Base-by-base conservation (phyloP, 192 early-diverging fungal species). In the Gigaspora rosea region DNA sequence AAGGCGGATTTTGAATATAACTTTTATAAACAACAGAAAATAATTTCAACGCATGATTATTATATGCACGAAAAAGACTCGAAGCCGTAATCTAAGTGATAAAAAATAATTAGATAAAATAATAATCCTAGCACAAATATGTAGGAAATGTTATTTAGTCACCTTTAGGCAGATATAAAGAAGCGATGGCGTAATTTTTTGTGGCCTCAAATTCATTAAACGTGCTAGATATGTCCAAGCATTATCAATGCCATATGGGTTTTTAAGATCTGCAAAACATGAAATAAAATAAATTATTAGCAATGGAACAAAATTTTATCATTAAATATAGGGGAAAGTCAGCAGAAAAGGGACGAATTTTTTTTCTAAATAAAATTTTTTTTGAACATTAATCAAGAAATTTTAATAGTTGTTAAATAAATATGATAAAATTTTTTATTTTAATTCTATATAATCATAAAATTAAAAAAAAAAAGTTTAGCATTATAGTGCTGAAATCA, bases 141-240 rank as follows among this genome's bases (percentile, higher is more conserved):
- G 48, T 41, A 15, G 9, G 8, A 12, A 32, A 27, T 51, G 6
- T 8, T 33, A 20, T 13, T 7, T 71, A 54, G 18, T 11, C 16
- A 62, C 72, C 36, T 59, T 54, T 9, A 74, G 22, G 11, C 32
- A 74, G 13, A 16, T 74, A 33, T 74, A 74, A n/a, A 74, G 8
- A 18, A 74, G 46, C 11, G 10, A 74, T 1, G 93, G 88, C 0
- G 92, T 91, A 58, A 96, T 89, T 6, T 83, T 80, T 12, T 89
- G 84, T 16, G 90, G 90, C 46, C 85, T 85, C 78, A 93, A 80
- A 78, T 94, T 94, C 16, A 90, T 68, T 0, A 92, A 87, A 12
- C 91, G 77, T 1, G 92, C 85, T 20, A 94, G 73, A 93, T 93
- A 96, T 48, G 74, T 85, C 93, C 93, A 96, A 3, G 80, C 91